Conservation (phyloP, 164 flowering plant genomes). For the Tetrastigma voinierianum region DNA sequence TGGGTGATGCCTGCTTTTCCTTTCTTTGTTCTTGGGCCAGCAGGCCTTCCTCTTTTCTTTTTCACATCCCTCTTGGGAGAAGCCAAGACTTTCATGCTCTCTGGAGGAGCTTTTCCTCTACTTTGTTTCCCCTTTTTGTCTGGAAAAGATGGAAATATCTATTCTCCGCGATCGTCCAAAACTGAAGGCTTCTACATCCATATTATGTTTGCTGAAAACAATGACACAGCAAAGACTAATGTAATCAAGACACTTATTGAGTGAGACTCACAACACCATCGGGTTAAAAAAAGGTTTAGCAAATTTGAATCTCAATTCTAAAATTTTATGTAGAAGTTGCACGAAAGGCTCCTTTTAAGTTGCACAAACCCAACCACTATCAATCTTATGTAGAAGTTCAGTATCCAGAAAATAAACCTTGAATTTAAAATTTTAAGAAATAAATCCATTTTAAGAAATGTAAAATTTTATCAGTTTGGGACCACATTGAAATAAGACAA, state of each 20-base stretch:
- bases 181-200: conserved; percentile 10
- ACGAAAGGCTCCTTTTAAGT: too few relatives aligned
- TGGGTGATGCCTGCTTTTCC: conserved; percentile 31
- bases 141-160: conserved; percentile 16
- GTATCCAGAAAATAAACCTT: too few relatives aligned
- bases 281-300: too few relatives aligned
- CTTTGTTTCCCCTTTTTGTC: conserved; percentile 17
- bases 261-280: not conserved
- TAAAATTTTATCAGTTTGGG: too few relatives aligned
- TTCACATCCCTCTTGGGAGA: conserved; percentile 23
- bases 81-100: conserved; percentile 9
- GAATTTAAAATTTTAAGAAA: too few relatives aligned
- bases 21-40: conserved; percentile 23
- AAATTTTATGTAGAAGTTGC: too few relatives aligned
- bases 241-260: not conserved
- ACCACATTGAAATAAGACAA: too few relatives aligned
- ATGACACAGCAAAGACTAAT: not conserved
- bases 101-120: conserved; percentile 11
- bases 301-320: too few relatives aligned
- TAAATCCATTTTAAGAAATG: too few relatives aligned
- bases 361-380: too few relatives aligned
- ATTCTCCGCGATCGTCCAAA: conserved; percentile 13
- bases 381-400: too few relatives aligned
- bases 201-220: conserved; percentile 12
- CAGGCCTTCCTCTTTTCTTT: conserved; percentile 54